Evolutionary conservation across 75 land plant species (phyloP), one percentile per base, ranked within the genome.

Genomic region (Picea sitchensis): DNA sequence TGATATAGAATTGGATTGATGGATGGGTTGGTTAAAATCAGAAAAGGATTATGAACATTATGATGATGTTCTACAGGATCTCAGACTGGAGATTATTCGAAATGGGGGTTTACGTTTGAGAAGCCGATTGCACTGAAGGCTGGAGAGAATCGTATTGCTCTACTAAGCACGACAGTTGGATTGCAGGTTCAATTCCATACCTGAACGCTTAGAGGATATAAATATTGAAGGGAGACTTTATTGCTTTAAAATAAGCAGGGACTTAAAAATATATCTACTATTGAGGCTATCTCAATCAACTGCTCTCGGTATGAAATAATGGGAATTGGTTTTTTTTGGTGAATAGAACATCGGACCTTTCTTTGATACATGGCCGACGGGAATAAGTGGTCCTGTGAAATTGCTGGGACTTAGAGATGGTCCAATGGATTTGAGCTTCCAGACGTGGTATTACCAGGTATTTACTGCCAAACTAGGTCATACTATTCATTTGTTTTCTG

Each of bases 121-220:
- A 75, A 81, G 21, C 77, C 81, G 4, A 78, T 89, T 11, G 59
- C 54, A 20, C 32, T 94, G 30, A 78, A 88, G 26, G 38, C 64
- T 17, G 93, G 91, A 21, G 72, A 14, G 6, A 92, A 94, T 61
- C 17, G 54, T 15, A 82, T 94, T 26, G 82, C 89, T 4, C 71
- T 94, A 11, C 85, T 94, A 8, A 89, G 91, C 73, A 84, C 81
- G 60, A 94, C 97, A 13, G 87, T 92, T 78, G 97, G 97, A 30
- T 62, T 89, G 60, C 88, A 81, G 87, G 76, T 62, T 51, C 12
- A 9, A 51, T 51, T 51, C 41, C 20, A 44, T 17, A 0, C 36
- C 20, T 3, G 44, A 7, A 20, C 23, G 23, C 11, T 11, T 20
- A 51, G 56, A 51, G 44, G 44, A 47, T 44, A 71, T 18, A 44